phyloP scores from a whole-genome alignment of 1,284 basidiomycete genomes.

The Pseudozyma tsukubaensis region DNA sequence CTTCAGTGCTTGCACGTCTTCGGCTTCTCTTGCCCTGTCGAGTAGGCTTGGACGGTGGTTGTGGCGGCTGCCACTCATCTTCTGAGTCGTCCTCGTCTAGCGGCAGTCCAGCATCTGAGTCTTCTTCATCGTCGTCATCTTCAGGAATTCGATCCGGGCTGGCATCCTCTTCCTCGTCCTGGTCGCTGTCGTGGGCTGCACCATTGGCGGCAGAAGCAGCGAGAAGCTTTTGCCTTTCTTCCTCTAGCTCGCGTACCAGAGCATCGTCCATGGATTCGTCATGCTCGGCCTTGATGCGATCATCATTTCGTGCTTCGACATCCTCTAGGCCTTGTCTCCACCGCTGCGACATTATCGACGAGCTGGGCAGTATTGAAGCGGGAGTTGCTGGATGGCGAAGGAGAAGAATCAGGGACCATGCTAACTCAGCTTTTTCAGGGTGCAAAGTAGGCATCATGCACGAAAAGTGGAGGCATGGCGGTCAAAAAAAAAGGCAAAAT shows the following conservation, averaged over 20 bases:
- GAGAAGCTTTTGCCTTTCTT: slow-evolving; percentile 34
- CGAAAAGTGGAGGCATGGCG: slow-evolving; percentile 37
- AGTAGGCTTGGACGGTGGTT: slow-evolving; percentile 5
- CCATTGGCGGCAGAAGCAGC: slow-evolving; percentile 12
- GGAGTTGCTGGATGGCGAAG: neutral
- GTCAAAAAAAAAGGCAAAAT: neutral
- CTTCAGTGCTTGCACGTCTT: slow-evolving; percentile 11
- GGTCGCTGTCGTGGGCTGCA: slow-evolving; percentile 5
- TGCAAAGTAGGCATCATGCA: slow-evolving; percentile 2
- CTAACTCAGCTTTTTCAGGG: slow-evolving; percentile 27
- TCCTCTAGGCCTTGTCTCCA: slow-evolving; percentile 2
- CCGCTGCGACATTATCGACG: slow-evolving; percentile 21
- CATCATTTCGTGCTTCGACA: neutral
- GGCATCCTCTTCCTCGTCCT: neutral
- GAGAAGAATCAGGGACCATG: neutral
- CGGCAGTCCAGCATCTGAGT: neutral
- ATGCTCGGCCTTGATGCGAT: neutral
- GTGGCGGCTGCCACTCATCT: slow-evolving; percentile 50
- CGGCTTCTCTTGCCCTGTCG: slow-evolving; percentile 22
- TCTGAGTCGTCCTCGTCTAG: slow-evolving; percentile 31
- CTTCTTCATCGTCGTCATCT: slow-evolving; percentile 4
- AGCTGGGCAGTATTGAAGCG: neutral
- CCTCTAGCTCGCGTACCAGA: slow-evolving; percentile 30
- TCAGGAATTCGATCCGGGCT: neutral
- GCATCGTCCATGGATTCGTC: slow-evolving; percentile 21